Percentiles rank a stretch among this genome's conserved stretches.
phyloP scores from a whole-genome alignment of 352 stramenopile species.

The Pythium scleroteichum region DNA sequence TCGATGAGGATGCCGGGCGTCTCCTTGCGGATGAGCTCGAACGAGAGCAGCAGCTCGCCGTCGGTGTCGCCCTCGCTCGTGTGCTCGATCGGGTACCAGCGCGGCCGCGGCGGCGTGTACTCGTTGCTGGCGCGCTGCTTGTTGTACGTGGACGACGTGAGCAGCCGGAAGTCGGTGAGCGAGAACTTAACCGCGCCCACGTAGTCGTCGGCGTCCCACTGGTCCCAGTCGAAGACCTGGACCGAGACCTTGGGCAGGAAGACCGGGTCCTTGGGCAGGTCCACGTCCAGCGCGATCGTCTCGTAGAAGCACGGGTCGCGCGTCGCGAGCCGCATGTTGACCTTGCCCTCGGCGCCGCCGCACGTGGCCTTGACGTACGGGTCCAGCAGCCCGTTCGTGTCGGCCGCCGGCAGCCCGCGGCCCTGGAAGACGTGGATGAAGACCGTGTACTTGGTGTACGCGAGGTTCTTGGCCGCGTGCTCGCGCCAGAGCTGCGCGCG shows the following conservation, averaged over 20 bases:
- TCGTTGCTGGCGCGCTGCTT: slow-evolving; percentile 45
- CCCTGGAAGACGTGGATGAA: slow-evolving; percentile 86
- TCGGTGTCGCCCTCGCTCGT: slow-evolving; percentile 61
- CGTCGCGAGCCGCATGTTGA: slow-evolving; percentile 61
- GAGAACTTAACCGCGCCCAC: slow-evolving; percentile 62
- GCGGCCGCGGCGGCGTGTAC: slow-evolving; percentile 57
- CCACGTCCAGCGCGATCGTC: slow-evolving; percentile 70
- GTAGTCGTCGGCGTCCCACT: slow-evolving; percentile 74
- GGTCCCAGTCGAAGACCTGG: slow-evolving; percentile 79
- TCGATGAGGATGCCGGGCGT: slow-evolving; percentile 56
- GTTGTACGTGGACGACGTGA: slow-evolving; percentile 59
- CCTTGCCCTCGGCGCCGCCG: slow-evolving; percentile 63
- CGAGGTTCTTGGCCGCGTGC: slow-evolving; percentile 49
- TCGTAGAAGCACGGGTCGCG: slow-evolving; percentile 86
- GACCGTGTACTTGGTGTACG: slow-evolving; percentile 79
- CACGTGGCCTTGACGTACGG: slow-evolving; percentile 88
- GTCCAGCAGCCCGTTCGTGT: slow-evolving; percentile 75
- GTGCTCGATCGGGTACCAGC: slow-evolving; percentile 76
- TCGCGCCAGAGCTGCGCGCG: slow-evolving; percentile 55
- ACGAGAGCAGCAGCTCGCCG: slow-evolving; percentile 77
- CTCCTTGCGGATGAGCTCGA: slow-evolving; percentile 75
- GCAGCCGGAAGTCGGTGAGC: slow-evolving; percentile 55
- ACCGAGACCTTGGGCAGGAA: slow-evolving; percentile 75
- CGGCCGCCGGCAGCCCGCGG: slow-evolving; percentile 62
- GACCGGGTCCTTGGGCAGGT: slow-evolving; percentile 63